Evolutionary conservation across 164 flowering plant species (phyloP), one percentile per base, ranked within the genome.

Genomic region (Saururus chinensis): DNA sequence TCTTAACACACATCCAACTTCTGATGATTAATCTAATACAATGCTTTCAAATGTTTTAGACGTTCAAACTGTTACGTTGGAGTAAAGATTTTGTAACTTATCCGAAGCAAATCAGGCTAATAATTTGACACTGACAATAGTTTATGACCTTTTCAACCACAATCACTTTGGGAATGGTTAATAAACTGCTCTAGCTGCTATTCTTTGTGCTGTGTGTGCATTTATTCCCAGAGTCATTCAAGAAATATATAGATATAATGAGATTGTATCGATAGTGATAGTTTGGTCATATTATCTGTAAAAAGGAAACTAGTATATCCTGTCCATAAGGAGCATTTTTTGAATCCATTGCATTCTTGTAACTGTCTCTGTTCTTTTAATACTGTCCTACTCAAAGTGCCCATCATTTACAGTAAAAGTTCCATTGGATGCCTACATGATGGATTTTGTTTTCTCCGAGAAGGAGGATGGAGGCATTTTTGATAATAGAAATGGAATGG

Each of bases 401-500:
- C 48, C 5, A 60, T 63, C 55, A 51, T 56, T 65, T 72, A 66
- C 87, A 93, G 97, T 90, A 54, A 87, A 82, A 74, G 92, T 93
- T 69, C 99, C 99, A 57, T 61, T 90, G 81, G 99, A 93, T 83
- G 97, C 97, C 49, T 87, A 88, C 66, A 72, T 76, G 85, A 84
- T 93, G 95, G 99, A 93, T 73, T 93, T 93, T 76, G 99, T 93
- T 62, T 93, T 93, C 82, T 87, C 91, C 61, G 99, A 90, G 80
- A 84, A 62, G 69, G 91, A 88, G 80, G 85, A 83, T 80, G 97
- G 93, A 76, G 99, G 99, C 65, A 64, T 81, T 59, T 93, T 80
- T 77, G 97, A 93, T 74, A 93, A 91, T 71, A 87, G 79, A 69
- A 66, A 77, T 70, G 83, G 93, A 53, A 77, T 79, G 95, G 99